Base-by-base conservation (phyloP, 2,329 filamentous ascomycete species). In the Alternaria burnsii region DNA sequence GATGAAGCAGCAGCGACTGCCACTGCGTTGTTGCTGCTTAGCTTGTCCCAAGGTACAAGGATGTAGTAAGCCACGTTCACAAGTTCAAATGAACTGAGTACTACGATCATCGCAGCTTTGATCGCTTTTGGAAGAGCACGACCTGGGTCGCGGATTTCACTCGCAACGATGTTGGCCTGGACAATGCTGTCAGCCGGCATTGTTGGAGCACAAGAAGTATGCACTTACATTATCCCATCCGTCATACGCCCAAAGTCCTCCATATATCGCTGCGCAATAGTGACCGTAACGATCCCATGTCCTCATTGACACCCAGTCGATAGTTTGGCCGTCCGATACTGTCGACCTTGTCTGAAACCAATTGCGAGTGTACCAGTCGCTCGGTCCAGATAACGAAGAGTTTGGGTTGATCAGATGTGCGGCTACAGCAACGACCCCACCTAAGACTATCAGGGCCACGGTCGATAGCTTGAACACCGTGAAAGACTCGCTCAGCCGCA, bases 41-140 rank as follows among this genome's bases (percentile, higher is more conserved):
- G 79, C 1, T 84, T 78, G 22, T 83, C 72, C 87, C 87, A 89
- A 0, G 88, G 86, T 0, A 90, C 80, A 2, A 89, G 78, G 20
- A 89, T 81, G 64, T 89, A 89, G 73, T 89, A 89, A 2, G 86
- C 83, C 0, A 87, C 79, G 63, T 89, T 90, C 1, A 87, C 84
- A 0, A 84, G 79, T 28, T 89, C 80, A 69, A 88, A 89, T 58
- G 85, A 88, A 2, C 84, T 60, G 0, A 89, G 82, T 18, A 89
- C 87, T 1, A 85, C 86, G 1, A 87, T 83, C 32, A 89, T 82
- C 0, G 88, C 86, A 0, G 83, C 84, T 71, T 89, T 88, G 71
- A 90, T 87, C 3, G 87, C 86, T 2, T 85, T 82, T 0, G 87
- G 88, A 0, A 90, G 81, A 65, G 75, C 68, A 53, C 66, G 68